A percentile compares a stretch with the other conserved stretches of the same genome.
phyloP scores from a whole-genome alignment of 805 yeast genomes.

The Yarrowia sp. region DNA sequence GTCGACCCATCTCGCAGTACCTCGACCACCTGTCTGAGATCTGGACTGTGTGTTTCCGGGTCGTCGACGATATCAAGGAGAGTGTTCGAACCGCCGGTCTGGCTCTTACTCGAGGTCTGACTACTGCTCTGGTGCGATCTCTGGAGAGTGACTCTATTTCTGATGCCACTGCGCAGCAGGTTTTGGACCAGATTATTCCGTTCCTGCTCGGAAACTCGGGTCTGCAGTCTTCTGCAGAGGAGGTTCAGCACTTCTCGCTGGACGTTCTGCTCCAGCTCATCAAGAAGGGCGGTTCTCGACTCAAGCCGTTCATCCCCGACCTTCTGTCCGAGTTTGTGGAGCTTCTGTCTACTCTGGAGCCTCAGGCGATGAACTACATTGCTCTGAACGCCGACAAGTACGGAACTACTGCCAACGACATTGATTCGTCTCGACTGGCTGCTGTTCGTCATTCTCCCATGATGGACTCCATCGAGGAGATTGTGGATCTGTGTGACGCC shows the following conservation, averaged over 20 bases:
- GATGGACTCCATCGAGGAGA: constrained; percentile 77
- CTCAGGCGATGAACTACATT: constrained; percentile 82
- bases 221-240: constrained; percentile 79
- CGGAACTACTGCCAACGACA: constrained; percentile 63
- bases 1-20: constrained; percentile 54
- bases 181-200: constrained; percentile 64
- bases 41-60: constrained; percentile 86
- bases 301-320: constrained; percentile 62
- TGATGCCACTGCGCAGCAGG: constrained; percentile 43
- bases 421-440: constrained; percentile 74
- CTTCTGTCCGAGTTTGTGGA: constrained; percentile 66
- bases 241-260: constrained; percentile 71
- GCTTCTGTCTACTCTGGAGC: constrained; percentile 84
- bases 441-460: constrained; percentile 79
- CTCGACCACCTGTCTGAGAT: constrained; percentile 47
- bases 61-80: constrained; percentile 91
- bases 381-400: constrained; percentile 87
- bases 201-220: constrained; percentile 79
- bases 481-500: constrained; percentile 59
- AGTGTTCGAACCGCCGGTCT: constrained; percentile 83
- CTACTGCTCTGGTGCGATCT: constrained; percentile 58
- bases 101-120: constrained; percentile 61
- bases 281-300: constrained; percentile 56
- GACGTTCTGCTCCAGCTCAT: constrained; percentile 73
- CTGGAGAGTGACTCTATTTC: constrained; percentile 45